phyloP scores from a whole-genome alignment of 352 stramenopile species.

The Phytophthora cactorum region DNA sequence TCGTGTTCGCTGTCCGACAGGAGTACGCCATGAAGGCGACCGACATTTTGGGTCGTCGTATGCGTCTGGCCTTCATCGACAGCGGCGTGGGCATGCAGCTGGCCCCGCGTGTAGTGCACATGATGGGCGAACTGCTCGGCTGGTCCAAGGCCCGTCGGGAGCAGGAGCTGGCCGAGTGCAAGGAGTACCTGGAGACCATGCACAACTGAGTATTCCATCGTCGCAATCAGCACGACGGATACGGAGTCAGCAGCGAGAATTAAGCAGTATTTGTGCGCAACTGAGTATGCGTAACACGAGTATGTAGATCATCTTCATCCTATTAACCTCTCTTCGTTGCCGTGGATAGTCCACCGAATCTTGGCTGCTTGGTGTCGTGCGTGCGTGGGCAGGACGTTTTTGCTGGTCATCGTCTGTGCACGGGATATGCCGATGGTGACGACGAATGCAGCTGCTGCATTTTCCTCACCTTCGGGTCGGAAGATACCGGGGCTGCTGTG shows the following conservation, averaged over 20 bases:
- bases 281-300: conserved; percentile 20
- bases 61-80: conserved; percentile 94
- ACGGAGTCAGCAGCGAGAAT: not conserved
- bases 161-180: conserved; percentile 77
- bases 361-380: conserved; percentile 9
- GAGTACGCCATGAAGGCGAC: conserved; percentile 95
- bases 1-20: conserved; percentile 93
- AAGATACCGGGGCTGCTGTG: conserved; percentile 9
- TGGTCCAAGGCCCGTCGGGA: conserved; percentile 85
- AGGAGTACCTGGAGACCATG: conserved; percentile 87
- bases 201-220: conserved; percentile 62
- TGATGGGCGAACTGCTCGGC: conserved; percentile 92
- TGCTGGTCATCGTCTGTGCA: conserved; percentile 23
- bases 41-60: conserved; percentile 93
- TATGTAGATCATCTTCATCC: conserved; percentile 13
- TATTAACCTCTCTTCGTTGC: not conserved
- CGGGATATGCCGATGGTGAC: conserved; percentile 16
- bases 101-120: conserved; percentile 88
- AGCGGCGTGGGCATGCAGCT: conserved; percentile 76
- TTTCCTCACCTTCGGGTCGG: conserved; percentile 26
- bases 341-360: conserved; percentile 13
- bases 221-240: conserved; percentile 6
- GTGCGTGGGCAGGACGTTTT: conserved; percentile 7
- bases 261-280: conserved; percentile 18
- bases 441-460: conserved; percentile 33